phyloP scores from a whole-genome alignment of 805 yeast genomes.

The Candida rishiriensis region DNA sequence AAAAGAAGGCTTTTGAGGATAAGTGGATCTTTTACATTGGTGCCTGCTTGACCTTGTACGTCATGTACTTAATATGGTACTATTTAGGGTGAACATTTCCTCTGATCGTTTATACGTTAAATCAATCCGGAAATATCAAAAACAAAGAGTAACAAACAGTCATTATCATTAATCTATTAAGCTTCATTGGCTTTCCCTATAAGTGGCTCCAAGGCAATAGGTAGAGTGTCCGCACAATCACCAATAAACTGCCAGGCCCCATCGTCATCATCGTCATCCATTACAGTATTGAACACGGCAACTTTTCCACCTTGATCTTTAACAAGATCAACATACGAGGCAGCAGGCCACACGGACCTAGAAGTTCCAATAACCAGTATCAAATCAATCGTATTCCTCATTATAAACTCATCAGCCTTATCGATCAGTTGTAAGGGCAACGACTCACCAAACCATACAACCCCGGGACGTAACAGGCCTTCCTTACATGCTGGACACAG shows the following conservation, averaged over 20 bases:
- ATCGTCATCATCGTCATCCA: constrained; percentile 41
- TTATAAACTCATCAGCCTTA: constrained; percentile 66
- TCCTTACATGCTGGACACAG: constrained; percentile 71
- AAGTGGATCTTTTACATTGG: constrained; percentile 83
- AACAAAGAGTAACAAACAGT: neutral
- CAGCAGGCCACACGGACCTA: constrained; percentile 87
- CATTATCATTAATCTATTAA: no score
- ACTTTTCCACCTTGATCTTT: constrained; percentile 70
- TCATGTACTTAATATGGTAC: constrained; percentile 63
- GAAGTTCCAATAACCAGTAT: constrained; percentile 83
- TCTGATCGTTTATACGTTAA: neutral
- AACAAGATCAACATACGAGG: constrained; percentile 81
- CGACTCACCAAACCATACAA: constrained; percentile 94
- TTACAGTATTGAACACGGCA: constrained; percentile 77
- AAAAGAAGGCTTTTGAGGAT: constrained; percentile 79
- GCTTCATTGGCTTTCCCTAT: constrained; percentile 4
- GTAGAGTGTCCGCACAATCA: constrained; percentile 71
- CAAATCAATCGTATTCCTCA: constrained; percentile 55
- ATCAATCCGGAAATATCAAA: neutral
- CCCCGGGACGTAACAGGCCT: constrained; percentile 77
- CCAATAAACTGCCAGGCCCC: constrained; percentile 70
- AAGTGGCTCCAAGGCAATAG: constrained; percentile 57
- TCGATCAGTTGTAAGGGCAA: constrained; percentile 61
- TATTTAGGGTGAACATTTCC: constrained; percentile 46
- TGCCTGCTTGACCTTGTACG: constrained; percentile 52